A percentile compares a stretch with the other conserved stretches of the same genome.
Evolutionary conservation across 1,139 yeast genomes (phyloP).

Genomic region (Yamadazyma oceani): DNA sequence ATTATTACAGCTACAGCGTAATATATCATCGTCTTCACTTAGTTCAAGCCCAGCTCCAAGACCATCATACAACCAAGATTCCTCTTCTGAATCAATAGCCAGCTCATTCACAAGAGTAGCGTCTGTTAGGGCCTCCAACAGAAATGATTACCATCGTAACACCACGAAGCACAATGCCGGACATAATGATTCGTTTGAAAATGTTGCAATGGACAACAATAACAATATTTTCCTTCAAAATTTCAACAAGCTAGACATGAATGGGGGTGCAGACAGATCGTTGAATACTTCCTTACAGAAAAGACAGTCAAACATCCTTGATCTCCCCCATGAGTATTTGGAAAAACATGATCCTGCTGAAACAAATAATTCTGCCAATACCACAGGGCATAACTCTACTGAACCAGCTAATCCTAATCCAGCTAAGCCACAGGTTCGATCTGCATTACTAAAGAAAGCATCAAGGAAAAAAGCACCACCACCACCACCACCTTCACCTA

Average conservation of each 20-base stretch:
- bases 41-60: slow-evolving; percentile 3
- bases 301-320: slow-evolving; percentile 24
- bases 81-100: slow-evolving; percentile 27
- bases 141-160: slow-evolving; percentile 39
- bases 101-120: slow-evolving; percentile 33
- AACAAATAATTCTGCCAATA: not conserved
- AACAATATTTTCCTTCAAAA: slow-evolving; percentile 19
- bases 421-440: slow-evolving; percentile 1
- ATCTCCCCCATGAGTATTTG: slow-evolving; percentile 38
- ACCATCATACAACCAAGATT: not conserved
- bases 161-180: slow-evolving; percentile 31
- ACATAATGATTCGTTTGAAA: slow-evolving; percentile 4
- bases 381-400: no score
- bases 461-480: slow-evolving; percentile 41
- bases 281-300: no score
- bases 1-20: not conserved
- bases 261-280: slow-evolving; percentile 5
- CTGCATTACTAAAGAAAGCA: slow-evolving; percentile 31
- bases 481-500: slow-evolving; percentile 39
- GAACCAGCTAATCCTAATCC: no score
- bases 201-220: slow-evolving; percentile 18
- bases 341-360: slow-evolving; percentile 3
- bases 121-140: slow-evolving; percentile 37
- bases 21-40: slow-evolving; percentile 3
- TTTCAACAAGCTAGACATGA: slow-evolving; percentile 9